These are phyloP conservation scores for Aureobasidium leucospermi DNA, from an alignment of 2,329 filamentous ascomycete species.

Conservation along the genomic window DNA sequence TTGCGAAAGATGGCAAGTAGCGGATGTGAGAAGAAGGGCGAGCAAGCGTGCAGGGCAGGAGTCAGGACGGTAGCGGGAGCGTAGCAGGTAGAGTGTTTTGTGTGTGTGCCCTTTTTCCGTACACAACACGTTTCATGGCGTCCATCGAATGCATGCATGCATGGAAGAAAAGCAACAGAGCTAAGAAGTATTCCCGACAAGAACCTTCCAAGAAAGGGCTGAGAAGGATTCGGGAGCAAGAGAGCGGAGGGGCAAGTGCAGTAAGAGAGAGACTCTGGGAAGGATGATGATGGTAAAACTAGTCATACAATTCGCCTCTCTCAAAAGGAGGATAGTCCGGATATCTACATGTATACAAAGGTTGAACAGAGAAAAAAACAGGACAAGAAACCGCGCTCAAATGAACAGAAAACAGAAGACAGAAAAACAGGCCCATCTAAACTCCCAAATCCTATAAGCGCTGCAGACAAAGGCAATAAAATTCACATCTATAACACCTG, in stretches of 20 bases:
- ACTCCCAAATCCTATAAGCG: not conserved
- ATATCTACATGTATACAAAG: slow-evolving; percentile 9
- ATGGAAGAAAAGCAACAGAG: no score
- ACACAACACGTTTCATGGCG: no score
- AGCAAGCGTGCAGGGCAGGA: not conserved
- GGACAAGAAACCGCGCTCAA: not conserved
- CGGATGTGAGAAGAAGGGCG: not conserved
- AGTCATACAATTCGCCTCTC: slow-evolving; percentile 2
- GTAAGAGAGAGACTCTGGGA: not conserved
- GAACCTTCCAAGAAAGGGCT: no score
- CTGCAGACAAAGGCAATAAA: not conserved
- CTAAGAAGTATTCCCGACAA: no score
- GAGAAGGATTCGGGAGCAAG: not conserved
- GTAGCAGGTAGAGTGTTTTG: not conserved
- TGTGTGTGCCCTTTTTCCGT: not conserved
- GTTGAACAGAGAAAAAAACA: not conserved
- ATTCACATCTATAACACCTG: slow-evolving; percentile 2
- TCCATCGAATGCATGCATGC: no score
- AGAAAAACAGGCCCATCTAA: not conserved
- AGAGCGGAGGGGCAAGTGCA: not conserved
- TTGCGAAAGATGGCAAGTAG: not conserved
- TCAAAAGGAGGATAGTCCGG: not conserved
- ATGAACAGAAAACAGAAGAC: not conserved
- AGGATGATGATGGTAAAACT: slow-evolving; percentile 1
- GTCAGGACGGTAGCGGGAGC: not conserved